Percentiles rank a stretch among this genome's conserved stretches.
Conservation (phyloP, 768 basidiomycete species). For the Hypsizygus marmoreus region DNA sequence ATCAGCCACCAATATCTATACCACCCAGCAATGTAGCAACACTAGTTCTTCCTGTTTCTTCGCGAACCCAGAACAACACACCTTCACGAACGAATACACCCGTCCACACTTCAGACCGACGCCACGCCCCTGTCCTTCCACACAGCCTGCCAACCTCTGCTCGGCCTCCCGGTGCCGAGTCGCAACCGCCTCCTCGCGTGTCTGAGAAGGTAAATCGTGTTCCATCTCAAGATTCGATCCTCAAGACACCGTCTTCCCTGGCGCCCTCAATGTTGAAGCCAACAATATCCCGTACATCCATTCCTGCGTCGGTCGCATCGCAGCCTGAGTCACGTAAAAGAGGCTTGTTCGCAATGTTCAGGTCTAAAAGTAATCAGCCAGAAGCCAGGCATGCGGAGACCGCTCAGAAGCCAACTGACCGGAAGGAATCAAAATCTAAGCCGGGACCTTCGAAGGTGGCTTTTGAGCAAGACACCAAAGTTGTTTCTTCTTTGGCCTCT, state of each 20-base stretch:
- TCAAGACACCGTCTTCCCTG: conserved; percentile 68
- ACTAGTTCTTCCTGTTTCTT: no score
- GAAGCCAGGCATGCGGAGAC: conserved; percentile 24
- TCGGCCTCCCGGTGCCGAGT: conserved; percentile 2
- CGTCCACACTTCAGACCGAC: neutral
- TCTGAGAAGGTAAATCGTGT: conserved; percentile 30
- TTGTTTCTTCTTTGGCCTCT: conserved; percentile 11
- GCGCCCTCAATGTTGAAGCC: conserved; percentile 50
- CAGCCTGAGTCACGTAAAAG: conserved; percentile 40
- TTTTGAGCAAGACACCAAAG: conserved; percentile 3
- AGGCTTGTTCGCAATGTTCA: conserved; percentile 39
- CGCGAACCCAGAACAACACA: no score
- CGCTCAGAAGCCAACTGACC: conserved; percentile 21
- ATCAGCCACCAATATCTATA: no score
- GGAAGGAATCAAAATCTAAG: conserved; percentile 13
- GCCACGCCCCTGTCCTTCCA: neutral
- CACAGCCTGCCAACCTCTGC: conserved; percentile 9
- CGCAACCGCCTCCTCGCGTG: conserved; percentile 6
- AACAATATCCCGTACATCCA: conserved; percentile 39
- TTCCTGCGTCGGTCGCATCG: conserved; percentile 39
- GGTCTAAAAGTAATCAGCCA: conserved; percentile 22
- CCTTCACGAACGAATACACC: neutral
- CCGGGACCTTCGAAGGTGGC: neutral
- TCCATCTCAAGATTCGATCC: conserved; percentile 51
- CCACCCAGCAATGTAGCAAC: no score